Evolutionary conservation across 768 basidiomycete species (phyloP).

Genomic region (Amanita inopinata): DNA sequence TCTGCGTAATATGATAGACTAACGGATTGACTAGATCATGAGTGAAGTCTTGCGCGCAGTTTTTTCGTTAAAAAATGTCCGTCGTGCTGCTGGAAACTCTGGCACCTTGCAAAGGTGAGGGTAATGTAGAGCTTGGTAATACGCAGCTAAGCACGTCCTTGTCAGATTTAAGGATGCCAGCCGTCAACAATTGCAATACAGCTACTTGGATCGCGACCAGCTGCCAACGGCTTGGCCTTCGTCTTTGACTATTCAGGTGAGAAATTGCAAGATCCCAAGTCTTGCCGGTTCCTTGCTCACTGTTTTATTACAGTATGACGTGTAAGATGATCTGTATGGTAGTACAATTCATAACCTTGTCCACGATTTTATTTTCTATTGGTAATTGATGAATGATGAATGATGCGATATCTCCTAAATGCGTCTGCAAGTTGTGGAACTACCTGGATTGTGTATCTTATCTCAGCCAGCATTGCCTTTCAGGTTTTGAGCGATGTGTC

Average conservation of each 20-base stretch:
- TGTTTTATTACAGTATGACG: not conserved
- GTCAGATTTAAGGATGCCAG: slow-evolving; percentile 39
- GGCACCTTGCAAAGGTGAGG: slow-evolving; percentile 48
- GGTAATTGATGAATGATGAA: too few relatives aligned
- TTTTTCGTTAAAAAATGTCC: slow-evolving; percentile 45
- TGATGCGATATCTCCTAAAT: too few relatives aligned
- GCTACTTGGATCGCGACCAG: slow-evolving; percentile 46
- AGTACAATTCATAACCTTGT: too few relatives aligned
- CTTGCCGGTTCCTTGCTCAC: not conserved
- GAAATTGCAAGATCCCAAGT: too few relatives aligned
- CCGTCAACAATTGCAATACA: slow-evolving; percentile 38
- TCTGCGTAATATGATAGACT: not conserved
- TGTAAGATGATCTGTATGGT: too few relatives aligned
- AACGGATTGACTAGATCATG: slow-evolving; percentile 31
- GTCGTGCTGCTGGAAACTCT: slow-evolving; percentile 60
- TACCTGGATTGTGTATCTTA: not conserved
- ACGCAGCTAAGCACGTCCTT: slow-evolving; percentile 1
- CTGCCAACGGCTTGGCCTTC: slow-evolving; percentile 57
- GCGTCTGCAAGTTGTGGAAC: not conserved
- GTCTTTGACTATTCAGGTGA: slow-evolving; percentile 32
- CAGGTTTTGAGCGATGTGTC: slow-evolving; percentile 24
- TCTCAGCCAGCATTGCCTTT: slow-evolving; percentile 1
- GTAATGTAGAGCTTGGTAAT: not conserved
- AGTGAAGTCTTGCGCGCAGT: slow-evolving; percentile 56
- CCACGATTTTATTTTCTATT: too few relatives aligned